These are phyloP conservation scores for Protea cynaroides DNA, from an alignment of 164 flowering plant species.

Conservation along the genomic window DNA sequence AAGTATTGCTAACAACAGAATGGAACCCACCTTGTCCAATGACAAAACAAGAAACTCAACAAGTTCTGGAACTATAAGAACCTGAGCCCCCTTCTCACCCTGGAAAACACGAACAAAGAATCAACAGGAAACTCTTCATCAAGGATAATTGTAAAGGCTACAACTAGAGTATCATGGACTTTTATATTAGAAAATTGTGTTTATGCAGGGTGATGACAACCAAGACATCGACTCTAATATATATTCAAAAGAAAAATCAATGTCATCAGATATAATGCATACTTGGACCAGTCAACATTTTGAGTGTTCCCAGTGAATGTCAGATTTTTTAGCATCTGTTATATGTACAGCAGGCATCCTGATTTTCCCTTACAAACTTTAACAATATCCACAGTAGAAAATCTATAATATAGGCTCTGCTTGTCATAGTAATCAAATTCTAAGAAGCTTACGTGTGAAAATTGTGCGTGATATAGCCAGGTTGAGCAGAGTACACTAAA, in stretches of 20 bases:
- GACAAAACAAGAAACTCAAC: slow-evolving; percentile 55
- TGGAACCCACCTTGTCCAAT: slow-evolving; percentile 59
- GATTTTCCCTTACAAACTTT: neutral
- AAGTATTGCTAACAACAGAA: neutral
- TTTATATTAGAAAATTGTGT: neutral
- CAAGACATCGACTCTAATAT: too few species aligned
- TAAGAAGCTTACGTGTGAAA: neutral
- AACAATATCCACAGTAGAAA: neutral
- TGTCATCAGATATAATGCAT: too few species aligned
- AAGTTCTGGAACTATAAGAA: slow-evolving; percentile 83
- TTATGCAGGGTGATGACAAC: neutral
- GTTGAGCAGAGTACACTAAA: neutral
- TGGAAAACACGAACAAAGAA: slow-evolving; percentile 15
- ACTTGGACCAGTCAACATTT: too few species aligned
- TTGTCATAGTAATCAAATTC: neutral
- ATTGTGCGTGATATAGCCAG: neutral
- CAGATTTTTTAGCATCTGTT: neutral
- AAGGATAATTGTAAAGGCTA: neutral
- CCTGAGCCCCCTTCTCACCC: slow-evolving; percentile 87
- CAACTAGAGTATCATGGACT: neutral
- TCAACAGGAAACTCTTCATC: neutral
- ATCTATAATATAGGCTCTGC: neutral
- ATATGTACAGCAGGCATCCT: neutral
- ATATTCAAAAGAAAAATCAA: too few species aligned
- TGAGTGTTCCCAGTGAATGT: neutral